Conservation (phyloP, 192 early-diverging fungal species). For the Umbelopsis ramanniana region DNA sequence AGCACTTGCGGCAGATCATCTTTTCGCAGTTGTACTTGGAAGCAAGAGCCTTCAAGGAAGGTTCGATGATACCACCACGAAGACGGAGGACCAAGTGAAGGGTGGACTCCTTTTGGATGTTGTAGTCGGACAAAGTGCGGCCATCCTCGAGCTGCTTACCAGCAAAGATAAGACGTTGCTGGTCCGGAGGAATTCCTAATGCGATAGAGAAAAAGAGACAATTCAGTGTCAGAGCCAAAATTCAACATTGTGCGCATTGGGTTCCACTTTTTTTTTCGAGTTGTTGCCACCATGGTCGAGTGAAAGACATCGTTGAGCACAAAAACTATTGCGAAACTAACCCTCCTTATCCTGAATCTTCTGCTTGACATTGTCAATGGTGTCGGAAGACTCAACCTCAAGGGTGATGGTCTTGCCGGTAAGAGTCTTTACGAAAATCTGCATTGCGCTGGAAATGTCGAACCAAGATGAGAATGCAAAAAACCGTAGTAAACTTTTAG, state of each 20-base stretch:
- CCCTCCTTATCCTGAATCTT: constrained; percentile 67
- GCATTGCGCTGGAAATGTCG: constrained; percentile 47
- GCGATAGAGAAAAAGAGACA: background rate
- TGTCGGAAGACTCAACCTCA: constrained; percentile 64
- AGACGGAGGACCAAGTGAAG: constrained; percentile 96
- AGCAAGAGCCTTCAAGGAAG: constrained; percentile 96
- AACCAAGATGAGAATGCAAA: background rate
- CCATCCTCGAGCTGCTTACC: constrained; percentile 99
- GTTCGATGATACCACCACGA: constrained; percentile 98
- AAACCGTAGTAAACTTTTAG: background rate
- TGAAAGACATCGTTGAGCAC: background rate
- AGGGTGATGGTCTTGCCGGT: constrained; percentile 71
- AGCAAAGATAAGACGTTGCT: constrained; percentile 99
- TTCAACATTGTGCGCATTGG: no score
- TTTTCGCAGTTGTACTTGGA: constrained; percentile 99
- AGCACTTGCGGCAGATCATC: constrained; percentile 99
- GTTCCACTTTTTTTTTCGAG: no score
- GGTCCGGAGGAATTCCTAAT: constrained; percentile 94
- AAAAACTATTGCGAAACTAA: constrained; percentile 21
- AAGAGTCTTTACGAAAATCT: constrained; percentile 71
- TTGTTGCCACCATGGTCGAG: background rate
- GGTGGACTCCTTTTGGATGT: constrained; percentile 99
- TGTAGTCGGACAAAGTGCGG: constrained; percentile 98
- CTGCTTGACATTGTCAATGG: constrained; percentile 66
- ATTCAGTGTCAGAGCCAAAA: background rate